Evolutionary conservation across 148 eudicot genomes (phyloP).

Genomic region (Arbutus unedo): DNA sequence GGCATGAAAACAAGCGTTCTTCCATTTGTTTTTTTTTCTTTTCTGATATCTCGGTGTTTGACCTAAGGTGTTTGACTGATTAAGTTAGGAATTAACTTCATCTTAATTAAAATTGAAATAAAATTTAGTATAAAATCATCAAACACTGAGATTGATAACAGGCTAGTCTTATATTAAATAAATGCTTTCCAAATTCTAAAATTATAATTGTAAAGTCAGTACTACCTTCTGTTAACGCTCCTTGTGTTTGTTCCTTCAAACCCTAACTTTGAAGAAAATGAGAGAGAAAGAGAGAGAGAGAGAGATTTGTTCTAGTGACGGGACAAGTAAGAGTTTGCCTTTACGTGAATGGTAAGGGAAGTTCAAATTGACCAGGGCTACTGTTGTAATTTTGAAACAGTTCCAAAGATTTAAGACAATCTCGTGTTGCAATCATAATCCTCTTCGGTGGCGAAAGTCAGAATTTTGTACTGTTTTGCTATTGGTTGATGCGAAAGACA

Average conservation of each 20-base stretch:
- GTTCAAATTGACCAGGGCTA: constrained; percentile 23
- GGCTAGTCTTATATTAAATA: too few relatives aligned
- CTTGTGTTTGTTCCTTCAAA: too few relatives aligned
- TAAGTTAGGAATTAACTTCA: too few relatives aligned
- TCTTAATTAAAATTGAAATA: too few relatives aligned
- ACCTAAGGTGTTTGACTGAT: too few relatives aligned
- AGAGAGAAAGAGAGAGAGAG: constrained; percentile 9
- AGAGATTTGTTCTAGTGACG: constrained; percentile 32
- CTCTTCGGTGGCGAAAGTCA: not conserved
- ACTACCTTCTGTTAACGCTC: too few relatives aligned
- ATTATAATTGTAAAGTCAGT: too few relatives aligned
- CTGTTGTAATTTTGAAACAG: constrained; percentile 1
- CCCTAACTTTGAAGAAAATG: too few relatives aligned
- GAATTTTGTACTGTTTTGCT: not conserved
- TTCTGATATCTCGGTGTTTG: too few relatives aligned
- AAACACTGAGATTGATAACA: too few relatives aligned
- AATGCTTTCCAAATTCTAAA: too few relatives aligned
- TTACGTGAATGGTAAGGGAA: constrained; percentile 60
- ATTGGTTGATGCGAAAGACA: not conserved
- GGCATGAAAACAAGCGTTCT: not conserved
- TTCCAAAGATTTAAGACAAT: not conserved
- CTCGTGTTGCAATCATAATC: not conserved
- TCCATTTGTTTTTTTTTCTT: not conserved
- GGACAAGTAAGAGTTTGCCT: constrained; percentile 36
- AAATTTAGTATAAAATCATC: too few relatives aligned